Evolutionary conservation across 352 stramenopile species (phyloP).

Genomic region (Plasmopara muralis): DNA sequence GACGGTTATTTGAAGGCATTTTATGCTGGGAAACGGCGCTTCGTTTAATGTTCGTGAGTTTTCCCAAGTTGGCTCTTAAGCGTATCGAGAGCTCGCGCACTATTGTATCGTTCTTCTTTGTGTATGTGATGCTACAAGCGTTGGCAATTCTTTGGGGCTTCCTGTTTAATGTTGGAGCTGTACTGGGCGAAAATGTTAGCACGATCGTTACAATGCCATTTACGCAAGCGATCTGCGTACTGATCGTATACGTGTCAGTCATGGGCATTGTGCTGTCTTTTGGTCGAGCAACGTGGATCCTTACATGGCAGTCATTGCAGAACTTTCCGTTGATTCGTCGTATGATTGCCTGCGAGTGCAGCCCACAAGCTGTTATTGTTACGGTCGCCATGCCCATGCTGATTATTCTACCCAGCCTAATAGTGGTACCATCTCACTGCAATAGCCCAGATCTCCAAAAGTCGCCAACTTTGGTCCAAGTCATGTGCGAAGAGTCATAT

Average conservation of each 20-base stretch:
- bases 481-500: conserved; percentile 77
- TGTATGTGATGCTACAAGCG: conserved; percentile 81
- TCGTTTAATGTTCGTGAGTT: conserved; percentile 47
- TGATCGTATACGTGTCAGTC: conserved; percentile 76
- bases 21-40: conserved; percentile 58
- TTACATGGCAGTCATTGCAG: conserved; percentile 82
- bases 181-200: conserved; percentile 84
- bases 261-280: conserved; percentile 84
- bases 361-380: conserved; percentile 72
- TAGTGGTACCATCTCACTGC: conserved; percentile 63
- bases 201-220: conserved; percentile 80
- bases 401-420: conserved; percentile 64
- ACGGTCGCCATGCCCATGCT: conserved; percentile 70
- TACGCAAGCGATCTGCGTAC: conserved; percentile 61
- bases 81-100: conserved; percentile 43
- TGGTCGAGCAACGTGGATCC: conserved; percentile 79
- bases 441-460: conserved; percentile 23
- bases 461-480: conserved; percentile 31
- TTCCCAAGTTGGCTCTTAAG: conserved; percentile 47
- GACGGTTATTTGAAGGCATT: conserved; percentile 59
- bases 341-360: conserved; percentile 72
- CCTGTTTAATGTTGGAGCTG: conserved; percentile 75
- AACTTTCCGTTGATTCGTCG: conserved; percentile 85
- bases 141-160: conserved; percentile 84
- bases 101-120: conserved; percentile 74